Conservation (phyloP, 345 rosid genomes). For the Litchi chinensis region DNA sequence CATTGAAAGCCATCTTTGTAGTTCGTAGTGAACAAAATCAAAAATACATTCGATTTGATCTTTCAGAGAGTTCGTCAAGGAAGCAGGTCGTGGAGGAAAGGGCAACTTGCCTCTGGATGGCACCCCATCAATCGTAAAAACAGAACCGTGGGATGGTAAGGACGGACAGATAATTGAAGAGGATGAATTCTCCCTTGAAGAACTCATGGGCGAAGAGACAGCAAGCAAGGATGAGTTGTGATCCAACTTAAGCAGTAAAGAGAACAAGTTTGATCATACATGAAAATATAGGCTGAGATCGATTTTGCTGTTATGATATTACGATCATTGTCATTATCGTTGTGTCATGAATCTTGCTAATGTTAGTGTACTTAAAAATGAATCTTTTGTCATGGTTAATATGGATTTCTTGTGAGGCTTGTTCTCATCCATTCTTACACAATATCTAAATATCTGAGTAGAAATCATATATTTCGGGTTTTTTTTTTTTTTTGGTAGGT, state of each 20-base stretch:
- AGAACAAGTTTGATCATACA: neutral
- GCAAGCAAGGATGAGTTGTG: conserved; percentile 62
- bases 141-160: conserved; percentile 92
- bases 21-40: conserved; percentile 6
- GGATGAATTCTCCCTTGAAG: conserved; percentile 93
- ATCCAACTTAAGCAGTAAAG: conserved; percentile 15
- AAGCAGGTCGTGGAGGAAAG: conserved; percentile 91
- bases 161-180: conserved; percentile 84
- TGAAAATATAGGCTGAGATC: neutral
- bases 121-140: conserved; percentile 51
- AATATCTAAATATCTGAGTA: neutral
- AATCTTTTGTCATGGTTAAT: neutral
- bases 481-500: neutral
- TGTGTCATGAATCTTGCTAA: neutral
- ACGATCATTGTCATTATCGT: conserved; percentile 7
- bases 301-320: conserved; percentile 27
- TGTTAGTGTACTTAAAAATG: conserved; percentile 1
- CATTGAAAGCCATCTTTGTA: neutral
- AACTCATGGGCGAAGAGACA: conserved; percentile 74
- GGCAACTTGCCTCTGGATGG: conserved; percentile 83
- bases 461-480: neutral
- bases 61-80: conserved; percentile 88
- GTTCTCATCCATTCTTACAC: neutral
- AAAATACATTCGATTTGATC: neutral
- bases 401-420: neutral